These are phyloP conservation scores for Daldinia vernicosa DNA, from an alignment of 495 filamentous ascomycete genomes.

Conservation along the genomic window DNA sequence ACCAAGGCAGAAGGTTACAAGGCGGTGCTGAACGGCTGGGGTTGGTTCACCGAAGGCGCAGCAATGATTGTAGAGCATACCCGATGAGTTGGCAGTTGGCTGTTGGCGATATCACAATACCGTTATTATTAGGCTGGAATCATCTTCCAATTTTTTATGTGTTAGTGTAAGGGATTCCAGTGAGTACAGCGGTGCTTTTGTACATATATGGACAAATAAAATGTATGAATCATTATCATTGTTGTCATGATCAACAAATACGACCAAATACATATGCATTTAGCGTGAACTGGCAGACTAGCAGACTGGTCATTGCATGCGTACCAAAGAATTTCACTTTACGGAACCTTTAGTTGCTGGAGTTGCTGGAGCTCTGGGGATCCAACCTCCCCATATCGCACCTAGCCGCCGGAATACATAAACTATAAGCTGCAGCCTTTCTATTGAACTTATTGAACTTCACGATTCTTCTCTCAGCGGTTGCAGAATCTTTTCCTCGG, in stretches of 20 bases:
- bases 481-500: neutral
- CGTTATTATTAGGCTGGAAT: slow-evolving; percentile 10
- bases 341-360: neutral
- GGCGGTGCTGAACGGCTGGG: slow-evolving; percentile 7
- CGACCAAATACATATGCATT: neutral
- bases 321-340: neutral
- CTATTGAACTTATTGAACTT: neutral
- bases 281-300: neutral
- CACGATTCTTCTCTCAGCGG: neutral
- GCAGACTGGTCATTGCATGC: neutral
- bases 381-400: slow-evolving; percentile 1
- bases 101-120: slow-evolving; percentile 23
- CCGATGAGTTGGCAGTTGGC: slow-evolving; percentile 1
- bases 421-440: neutral
- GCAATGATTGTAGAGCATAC: slow-evolving; percentile 1
- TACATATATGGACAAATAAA: slow-evolving; percentile 9
- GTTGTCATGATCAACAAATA: neutral
- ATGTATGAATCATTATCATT: neutral
- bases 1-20: slow-evolving; percentile 12
- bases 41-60: slow-evolving; percentile 13
- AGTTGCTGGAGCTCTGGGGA: neutral
- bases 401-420: neutral
- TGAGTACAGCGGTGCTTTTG: slow-evolving; percentile 33
- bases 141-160: slow-evolving; percentile 13
- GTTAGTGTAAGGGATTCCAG: slow-evolving; percentile 16